Percentiles rank a stretch among this genome's conserved stretches.
These are phyloP conservation scores for Citrus australasica DNA, from an alignment of 345 rosid genomes.

Conservation along the genomic window DNA sequence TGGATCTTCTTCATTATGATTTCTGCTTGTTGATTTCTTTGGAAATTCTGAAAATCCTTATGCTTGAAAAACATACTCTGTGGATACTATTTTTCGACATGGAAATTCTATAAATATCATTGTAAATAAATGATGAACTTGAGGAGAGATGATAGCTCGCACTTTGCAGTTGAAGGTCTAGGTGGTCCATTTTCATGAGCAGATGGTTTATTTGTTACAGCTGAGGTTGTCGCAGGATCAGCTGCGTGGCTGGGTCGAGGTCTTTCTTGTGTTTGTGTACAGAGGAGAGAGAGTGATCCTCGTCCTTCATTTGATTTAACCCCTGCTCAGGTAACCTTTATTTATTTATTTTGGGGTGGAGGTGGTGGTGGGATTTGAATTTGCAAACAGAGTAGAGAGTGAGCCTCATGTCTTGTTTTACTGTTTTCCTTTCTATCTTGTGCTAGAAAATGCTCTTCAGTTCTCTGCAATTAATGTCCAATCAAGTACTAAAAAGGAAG, in stretches of 20 bases:
- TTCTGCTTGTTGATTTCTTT: background rate
- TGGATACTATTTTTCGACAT: background rate
- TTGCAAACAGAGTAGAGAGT: background rate
- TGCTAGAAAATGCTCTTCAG: background rate
- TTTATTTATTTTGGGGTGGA: background rate
- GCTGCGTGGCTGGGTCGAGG: slow-evolving; percentile 99
- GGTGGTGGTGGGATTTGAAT: background rate
- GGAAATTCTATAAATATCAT: background rate
- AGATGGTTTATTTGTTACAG: slow-evolving; percentile 51
- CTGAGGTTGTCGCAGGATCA: slow-evolving; percentile 98
- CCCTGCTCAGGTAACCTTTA: slow-evolving; percentile 65
- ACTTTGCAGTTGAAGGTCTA: slow-evolving; percentile 12
- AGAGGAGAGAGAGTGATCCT: slow-evolving; percentile 75
- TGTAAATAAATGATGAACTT: background rate
- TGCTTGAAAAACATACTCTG: background rate
- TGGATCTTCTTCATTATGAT: background rate
- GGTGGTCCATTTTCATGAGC: slow-evolving; percentile 22
- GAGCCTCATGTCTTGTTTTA: background rate
- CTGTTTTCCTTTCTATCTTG: background rate
- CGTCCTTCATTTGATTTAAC: slow-evolving; percentile 97
- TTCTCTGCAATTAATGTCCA: background rate
- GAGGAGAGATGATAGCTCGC: background rate
- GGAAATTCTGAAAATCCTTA: background rate
- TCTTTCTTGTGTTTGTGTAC: slow-evolving; percentile 97
- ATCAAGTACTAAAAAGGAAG: background rate